Conservation (phyloP, 2,329 filamentous ascomycete genomes). For the Aphanocladium album region DNA sequence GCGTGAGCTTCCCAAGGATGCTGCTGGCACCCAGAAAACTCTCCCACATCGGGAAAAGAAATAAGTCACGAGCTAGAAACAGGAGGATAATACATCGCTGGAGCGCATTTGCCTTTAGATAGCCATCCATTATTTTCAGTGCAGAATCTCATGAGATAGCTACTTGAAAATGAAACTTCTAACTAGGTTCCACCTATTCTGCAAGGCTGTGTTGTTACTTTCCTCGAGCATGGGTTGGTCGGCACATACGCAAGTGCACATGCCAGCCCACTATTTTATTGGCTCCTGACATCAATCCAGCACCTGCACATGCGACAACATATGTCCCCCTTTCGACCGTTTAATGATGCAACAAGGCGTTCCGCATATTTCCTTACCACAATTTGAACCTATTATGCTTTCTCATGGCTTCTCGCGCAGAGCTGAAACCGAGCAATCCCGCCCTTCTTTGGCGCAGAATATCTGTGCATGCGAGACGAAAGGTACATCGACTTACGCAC, state of each 20-base stretch:
- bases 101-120: background rate
- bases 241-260: too few species aligned
- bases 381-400: background rate
- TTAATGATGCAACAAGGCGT: too few species aligned
- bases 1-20: constrained; percentile 76
- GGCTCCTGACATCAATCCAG: background rate
- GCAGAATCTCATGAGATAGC: background rate
- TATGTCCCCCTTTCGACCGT: too few species aligned
- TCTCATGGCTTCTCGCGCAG: background rate
- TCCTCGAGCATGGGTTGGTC: too few species aligned
- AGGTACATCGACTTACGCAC: background rate
- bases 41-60: constrained; percentile 26
- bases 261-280: background rate
- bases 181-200: background rate
- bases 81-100: background rate
- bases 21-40: constrained; percentile 28
- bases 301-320: background rate
- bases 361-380: background rate
- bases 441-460: background rate
- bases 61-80: background rate
- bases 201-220: background rate
- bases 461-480: background rate
- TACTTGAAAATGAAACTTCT: background rate
- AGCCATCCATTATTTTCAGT: background rate
- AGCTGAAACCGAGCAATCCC: background rate